These are phyloP conservation scores for Trichosporon inkin DNA, from an alignment of 1,284 basidiomycete species.

Conservation along the genomic window DNA sequence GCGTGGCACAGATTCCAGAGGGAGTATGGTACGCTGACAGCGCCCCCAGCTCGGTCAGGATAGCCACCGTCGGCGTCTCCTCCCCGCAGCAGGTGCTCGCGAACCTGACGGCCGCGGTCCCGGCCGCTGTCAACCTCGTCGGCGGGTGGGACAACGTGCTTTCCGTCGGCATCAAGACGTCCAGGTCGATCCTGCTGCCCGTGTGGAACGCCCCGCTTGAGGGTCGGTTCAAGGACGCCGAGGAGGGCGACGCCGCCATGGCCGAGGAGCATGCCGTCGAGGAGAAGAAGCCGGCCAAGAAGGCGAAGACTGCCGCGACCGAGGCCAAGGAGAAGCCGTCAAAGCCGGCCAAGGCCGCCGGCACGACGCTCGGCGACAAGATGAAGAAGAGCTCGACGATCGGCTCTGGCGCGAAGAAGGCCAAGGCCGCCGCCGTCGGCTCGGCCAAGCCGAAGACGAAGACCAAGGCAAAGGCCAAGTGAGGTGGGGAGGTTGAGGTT, in stretches of 20 bases:
- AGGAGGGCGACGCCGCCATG: slow-evolving; percentile 7
- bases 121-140: slow-evolving; percentile 66
- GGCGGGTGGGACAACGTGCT: slow-evolving; percentile 91
- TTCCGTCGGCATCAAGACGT: slow-evolving; percentile 86
- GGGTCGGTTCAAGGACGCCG: slow-evolving; percentile 45
- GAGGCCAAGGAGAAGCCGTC: not conserved
- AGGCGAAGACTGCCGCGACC: slow-evolving; percentile 10
- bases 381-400: slow-evolving; percentile 35
- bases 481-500: not conserved
- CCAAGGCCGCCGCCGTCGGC: slow-evolving; percentile 24
- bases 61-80: slow-evolving; percentile 67
- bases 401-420: slow-evolving; percentile 30
- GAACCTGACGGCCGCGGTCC: slow-evolving; percentile 75
- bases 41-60: slow-evolving; percentile 82
- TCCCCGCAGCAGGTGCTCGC: slow-evolving; percentile 64
- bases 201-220: slow-evolving; percentile 71
- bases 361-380: slow-evolving; percentile 18
- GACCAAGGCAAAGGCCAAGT: slow-evolving; percentile 15
- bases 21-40: too few relatives aligned
- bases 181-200: slow-evolving; percentile 74
- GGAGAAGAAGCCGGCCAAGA: slow-evolving; percentile 7
- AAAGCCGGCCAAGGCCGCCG: slow-evolving; percentile 14
- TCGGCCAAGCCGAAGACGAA: slow-evolving; percentile 12
- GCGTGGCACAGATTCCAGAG: too few relatives aligned
- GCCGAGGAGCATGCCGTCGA: slow-evolving; percentile 5